Base-by-base conservation (phyloP, 2,329 filamentous ascomycete species). In the Orbilia quercus region DNA sequence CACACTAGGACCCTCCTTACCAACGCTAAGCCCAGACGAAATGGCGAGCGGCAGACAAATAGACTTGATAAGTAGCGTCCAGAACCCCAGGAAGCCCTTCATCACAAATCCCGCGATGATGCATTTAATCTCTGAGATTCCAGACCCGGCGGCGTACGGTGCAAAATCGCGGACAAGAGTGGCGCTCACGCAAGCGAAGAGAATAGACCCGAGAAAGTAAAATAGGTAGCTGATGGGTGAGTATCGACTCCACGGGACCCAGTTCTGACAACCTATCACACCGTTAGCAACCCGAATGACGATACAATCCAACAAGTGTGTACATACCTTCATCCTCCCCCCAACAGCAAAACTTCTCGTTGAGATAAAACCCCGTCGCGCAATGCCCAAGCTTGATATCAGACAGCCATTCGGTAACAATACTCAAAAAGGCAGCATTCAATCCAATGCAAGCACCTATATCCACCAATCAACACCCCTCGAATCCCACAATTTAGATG, bases 21-120 rank as follows among this genome's bases (percentile, higher is more conserved):
- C 95, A 11, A 99, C 92, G 0, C 92, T 96, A 22, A 99, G 83
- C 1, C 95, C 95, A 1, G 93, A 97, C 11, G 91, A 93, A 80
- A 99, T 99, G 45, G 94, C 91, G 47, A 99, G 84, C 0, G 95
- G 95, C 51, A 99, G 83, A 22, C 90, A 91, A 63, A 98, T 87
- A 0, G 92, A 96, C 82, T 99, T 99, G 82, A 99, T 98, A 72
- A 95, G 81, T 31, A 99, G 84, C 3, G 95, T 98, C 87, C 92
- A 92, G 77, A 90, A 89, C 18, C 94, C 92, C 14, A 99, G 85
- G 79, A 99, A 99, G 0, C 93, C 95, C 81, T 98, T 97, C 95
- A 99, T 99, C 54, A 98, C 91, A 80, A 99, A 99, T 1, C 95
- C 95, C 2, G 94, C 95, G 79, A 99, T 96, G 79, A 99, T 98